Conservation (phyloP, 441 rosid genomes). For the Dalechampia spathulata region DNA sequence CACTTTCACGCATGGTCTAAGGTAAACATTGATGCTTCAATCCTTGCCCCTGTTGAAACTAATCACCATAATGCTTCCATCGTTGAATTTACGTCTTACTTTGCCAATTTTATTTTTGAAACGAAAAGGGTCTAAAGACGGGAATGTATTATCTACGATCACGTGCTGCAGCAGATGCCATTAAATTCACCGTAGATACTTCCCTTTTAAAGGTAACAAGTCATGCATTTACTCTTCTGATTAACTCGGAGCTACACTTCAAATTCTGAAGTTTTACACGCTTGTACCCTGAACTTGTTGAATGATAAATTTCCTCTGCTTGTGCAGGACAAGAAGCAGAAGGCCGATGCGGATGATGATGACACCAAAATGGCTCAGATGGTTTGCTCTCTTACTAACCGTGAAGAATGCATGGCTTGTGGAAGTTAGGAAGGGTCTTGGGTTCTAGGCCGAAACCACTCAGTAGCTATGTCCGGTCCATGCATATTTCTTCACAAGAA, state of each 20-base stretch:
- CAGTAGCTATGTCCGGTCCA: too few relatives aligned
- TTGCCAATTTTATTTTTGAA: too few relatives aligned
- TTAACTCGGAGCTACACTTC: too few relatives aligned
- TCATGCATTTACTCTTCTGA: neutral
- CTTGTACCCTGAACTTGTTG: too few relatives aligned
- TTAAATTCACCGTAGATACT: constrained; percentile 88
- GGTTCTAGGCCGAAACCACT: too few relatives aligned
- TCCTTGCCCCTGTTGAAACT: too few relatives aligned
- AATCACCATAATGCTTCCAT: too few relatives aligned
- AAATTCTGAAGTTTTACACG: too few relatives aligned
- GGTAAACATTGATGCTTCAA: constrained; percentile 45
- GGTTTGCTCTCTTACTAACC: constrained; percentile 80
- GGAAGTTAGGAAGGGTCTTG: constrained; percentile 43
- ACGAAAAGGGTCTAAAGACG: constrained; percentile 66
- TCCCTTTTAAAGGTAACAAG: constrained; percentile 35
- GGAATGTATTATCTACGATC: constrained; percentile 89
- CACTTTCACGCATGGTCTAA: constrained; percentile 83
- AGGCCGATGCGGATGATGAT: constrained; percentile 26
- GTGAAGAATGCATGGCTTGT: constrained; percentile 87
- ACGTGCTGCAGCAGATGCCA: constrained; percentile 97
- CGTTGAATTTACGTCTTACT: too few relatives aligned
- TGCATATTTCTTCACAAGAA: too few relatives aligned
- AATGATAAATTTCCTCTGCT: neutral
- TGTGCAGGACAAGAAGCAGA: constrained; percentile 34
- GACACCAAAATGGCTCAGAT: constrained; percentile 67